Evolutionary conservation across 1,139 yeast species (phyloP), one percentile per base, ranked within the genome.

Genomic region (Debaryomyces coudertii): DNA sequence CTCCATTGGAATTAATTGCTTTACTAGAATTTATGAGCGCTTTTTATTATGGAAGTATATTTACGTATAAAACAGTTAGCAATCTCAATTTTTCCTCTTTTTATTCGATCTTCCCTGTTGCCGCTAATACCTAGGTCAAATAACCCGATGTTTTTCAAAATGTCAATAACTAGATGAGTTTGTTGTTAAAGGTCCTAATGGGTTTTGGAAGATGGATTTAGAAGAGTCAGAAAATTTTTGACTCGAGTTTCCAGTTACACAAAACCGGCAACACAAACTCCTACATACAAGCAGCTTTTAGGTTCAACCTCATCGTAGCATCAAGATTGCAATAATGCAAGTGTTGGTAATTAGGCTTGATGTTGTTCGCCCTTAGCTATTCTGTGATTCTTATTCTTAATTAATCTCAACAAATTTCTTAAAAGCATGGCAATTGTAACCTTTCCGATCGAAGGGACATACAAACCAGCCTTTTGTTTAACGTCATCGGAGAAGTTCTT

Each of bases 371-470:
- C 41, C 7, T 27, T 16, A 14, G 35, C 47, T 25, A 53, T 47
- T 54, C 71, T 61, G 34, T 65, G 64, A 44, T 58, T 47, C 53
- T 77, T 79, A 66, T 90, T 90, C 42, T 85, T 84, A 54, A 87
- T 81, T 53, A 93, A 73, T 53, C 99, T 79, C 47, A 93, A 68
- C 66, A 93, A 74, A 63, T 93, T 93, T 64, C 99, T 81, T 63
- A 93, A 73, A 43, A 93, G 73, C 97, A 93, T 93, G 45, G 96
- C 80, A 51, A 93, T 92, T 30, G 99, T 93, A 22, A 93, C 98
- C 66, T 93, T 93, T 12, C 99, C 99, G 31, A 92, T 90, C 56
- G 90, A 85, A 18, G 99, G 99, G 25, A 93, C 97, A 60, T 92
- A 93, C 42, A 93, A 72, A 1, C 96, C 87, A 5, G 99, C 98